Conservation (phyloP, 495 filamentous ascomycete species). For the Penicillium taxi region DNA sequence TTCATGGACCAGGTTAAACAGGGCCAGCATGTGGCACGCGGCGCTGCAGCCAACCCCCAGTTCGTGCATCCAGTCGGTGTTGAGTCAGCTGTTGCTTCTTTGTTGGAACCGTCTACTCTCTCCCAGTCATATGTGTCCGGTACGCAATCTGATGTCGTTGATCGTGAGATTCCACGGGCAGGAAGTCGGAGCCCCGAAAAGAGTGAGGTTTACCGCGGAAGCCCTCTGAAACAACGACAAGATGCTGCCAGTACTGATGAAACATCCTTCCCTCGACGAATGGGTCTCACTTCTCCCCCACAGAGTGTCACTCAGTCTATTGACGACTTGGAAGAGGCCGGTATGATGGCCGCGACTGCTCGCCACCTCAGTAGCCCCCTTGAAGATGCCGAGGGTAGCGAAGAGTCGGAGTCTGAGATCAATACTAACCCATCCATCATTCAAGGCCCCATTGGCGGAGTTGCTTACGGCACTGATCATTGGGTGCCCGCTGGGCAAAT, state of each 20-base stretch:
- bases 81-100: constrained; percentile 81
- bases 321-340: constrained; percentile 44
- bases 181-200: constrained; percentile 17
- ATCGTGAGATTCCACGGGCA: constrained; percentile 15
- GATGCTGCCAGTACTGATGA: constrained; percentile 34
- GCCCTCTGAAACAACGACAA: constrained; percentile 40
- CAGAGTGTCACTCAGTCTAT: constrained; percentile 63
- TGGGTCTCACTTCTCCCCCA: constrained; percentile 58
- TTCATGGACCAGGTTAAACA: constrained; percentile 53
- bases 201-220: constrained; percentile 24
- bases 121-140: constrained; percentile 30
- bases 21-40: constrained; percentile 56
- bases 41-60: constrained; percentile 62
- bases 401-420: constrained; percentile 53
- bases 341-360: constrained; percentile 55
- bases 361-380: constrained; percentile 45
- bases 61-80: constrained; percentile 66
- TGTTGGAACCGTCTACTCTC: constrained; percentile 69
- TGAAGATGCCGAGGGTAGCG: constrained; percentile 50
- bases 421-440: constrained; percentile 74
- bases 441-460: constrained; percentile 55
- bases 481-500: constrained; percentile 44
- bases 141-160: constrained; percentile 27
- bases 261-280: constrained; percentile 38
- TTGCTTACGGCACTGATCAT: constrained; percentile 39